phyloP scores from a whole-genome alignment of 306 rosid genomes.

The Alnus rubra region DNA sequence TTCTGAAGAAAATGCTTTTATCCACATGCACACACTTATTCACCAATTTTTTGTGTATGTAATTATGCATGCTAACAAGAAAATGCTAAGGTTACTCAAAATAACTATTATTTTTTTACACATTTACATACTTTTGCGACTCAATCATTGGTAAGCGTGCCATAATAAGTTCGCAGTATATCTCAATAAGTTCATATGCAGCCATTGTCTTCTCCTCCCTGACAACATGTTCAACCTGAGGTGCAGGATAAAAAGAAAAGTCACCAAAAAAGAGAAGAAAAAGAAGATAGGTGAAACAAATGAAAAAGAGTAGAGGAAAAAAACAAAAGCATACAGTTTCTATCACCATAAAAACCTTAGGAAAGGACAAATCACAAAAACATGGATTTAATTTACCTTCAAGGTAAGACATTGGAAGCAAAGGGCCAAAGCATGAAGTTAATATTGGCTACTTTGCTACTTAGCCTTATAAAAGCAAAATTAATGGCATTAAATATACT shows the following conservation, averaged over 20 bases:
- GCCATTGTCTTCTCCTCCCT: slow-evolving; percentile 90
- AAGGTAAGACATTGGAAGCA: not conserved
- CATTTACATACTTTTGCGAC: slow-evolving; percentile 80
- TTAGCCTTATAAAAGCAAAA: not conserved
- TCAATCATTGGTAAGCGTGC: slow-evolving; percentile 87
- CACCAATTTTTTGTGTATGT: not conserved
- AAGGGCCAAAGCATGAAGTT: not conserved
- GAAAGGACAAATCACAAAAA: not conserved
- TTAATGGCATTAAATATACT: not conserved
- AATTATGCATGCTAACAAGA: slow-evolving; percentile 14
- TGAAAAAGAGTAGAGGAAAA: too few relatives aligned
- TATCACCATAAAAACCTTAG: not conserved
- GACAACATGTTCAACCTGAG: slow-evolving; percentile 91
- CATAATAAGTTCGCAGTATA: slow-evolving; percentile 87
- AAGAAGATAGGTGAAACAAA: not conserved
- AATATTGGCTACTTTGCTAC: not conserved
- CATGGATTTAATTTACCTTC: not conserved
- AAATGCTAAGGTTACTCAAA: not conserved
- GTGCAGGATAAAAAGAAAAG: slow-evolving; percentile 11
- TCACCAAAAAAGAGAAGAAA: slow-evolving; percentile 6
- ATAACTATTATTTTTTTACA: not conserved
- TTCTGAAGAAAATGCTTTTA: slow-evolving; percentile 1
- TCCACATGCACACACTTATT: not conserved
- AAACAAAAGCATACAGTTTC: not conserved
- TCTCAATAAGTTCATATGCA: slow-evolving; percentile 84